phyloP scores from a whole-genome alignment of 2,329 filamentous ascomycete species.

The Trichoderma semiorbis region DNA sequence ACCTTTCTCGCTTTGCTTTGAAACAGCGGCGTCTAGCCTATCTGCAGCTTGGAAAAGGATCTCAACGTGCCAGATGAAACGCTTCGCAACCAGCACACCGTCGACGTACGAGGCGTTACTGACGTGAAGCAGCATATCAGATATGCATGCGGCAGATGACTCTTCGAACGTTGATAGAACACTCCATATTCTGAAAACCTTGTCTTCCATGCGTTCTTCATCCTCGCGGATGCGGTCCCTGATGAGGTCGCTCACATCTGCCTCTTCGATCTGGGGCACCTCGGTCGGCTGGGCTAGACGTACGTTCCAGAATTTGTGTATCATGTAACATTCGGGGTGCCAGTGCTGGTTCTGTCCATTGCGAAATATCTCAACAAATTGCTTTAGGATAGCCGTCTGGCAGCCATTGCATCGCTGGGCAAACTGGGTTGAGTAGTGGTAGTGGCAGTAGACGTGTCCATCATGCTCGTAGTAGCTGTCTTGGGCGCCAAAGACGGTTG shows the following conservation, averaged over 20 bases:
- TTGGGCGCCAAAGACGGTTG: conserved; percentile 95
- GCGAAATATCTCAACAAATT: conserved; percentile 97
- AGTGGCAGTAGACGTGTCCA: conserved; percentile 94
- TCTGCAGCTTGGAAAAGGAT: conserved; percentile 88
- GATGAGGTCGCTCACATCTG: conserved; percentile 52
- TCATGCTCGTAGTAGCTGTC: conserved; percentile 99
- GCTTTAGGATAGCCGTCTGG: conserved; percentile 94
- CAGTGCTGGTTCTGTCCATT: conserved; percentile 98
- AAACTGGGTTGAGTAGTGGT: conserved; percentile 97
- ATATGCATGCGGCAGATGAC: conserved; percentile 95
- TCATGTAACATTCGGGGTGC: conserved; percentile 99
- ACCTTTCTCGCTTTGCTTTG: conserved; percentile 71
- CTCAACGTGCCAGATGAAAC: conserved; percentile 94
- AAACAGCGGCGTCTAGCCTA: conserved; percentile 72
- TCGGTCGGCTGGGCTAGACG: conserved; percentile 66
- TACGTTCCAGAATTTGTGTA: conserved; percentile 99
- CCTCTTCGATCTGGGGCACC: conserved; percentile 40
- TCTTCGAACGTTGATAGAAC: conserved; percentile 96
- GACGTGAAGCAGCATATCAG: conserved; percentile 96
- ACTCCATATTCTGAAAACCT: conserved; percentile 97
- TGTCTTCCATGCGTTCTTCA: conserved; percentile 95
- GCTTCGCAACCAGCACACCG: conserved; percentile 89
- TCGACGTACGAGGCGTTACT: conserved; percentile 97
- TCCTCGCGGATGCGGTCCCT: conserved; percentile 75
- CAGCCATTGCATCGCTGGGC: conserved; percentile 95